Evolutionary conservation across 176 grass and related monocot species (phyloP), one percentile per base, ranked within the genome.

Genomic region (Poa pratensis): DNA sequence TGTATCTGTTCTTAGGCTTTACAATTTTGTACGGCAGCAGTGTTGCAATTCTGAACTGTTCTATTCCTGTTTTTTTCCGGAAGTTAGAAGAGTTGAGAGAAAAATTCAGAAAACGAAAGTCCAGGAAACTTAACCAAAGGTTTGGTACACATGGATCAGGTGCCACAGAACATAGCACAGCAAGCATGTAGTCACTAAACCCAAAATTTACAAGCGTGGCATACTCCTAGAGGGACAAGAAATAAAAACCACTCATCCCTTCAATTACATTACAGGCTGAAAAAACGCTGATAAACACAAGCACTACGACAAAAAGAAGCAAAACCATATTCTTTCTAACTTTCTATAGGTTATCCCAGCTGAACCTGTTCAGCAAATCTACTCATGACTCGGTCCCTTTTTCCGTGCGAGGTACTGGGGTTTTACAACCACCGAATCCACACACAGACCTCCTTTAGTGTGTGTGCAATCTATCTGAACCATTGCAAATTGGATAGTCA

Each of bases 381-480:
- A 87, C 34, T 81, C 43, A 60, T 15, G 82, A 74, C 4, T 11
- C 37, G 75, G 32, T 46, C 15, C 28, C 22, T 81, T 88, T 77
- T 77, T 83, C 75, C 83, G 71, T 11, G 20, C 17, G 16, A 88
- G 85, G 64, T 88, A 89, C 45, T 94, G 81, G 3, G 93, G 96
- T 52, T 88, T 85, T 76, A 98, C 79, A 48, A 88, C 52, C 69
- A 94, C 96, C 10, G 93, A 95, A 89, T 98, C 96, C n/a, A 98
- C 83, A 20, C 91, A 98, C 5, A 99, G 88, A 13, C 93, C 93
- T 15, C 96, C 93, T 86, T 98, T 99, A 5, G 88, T 96, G 87
- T 99, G 96, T 6, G 96, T 99, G 89, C 96, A 99, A 24, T 99
- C 96, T 75, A 96, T 99, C 68, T 99, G 96, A 87, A 86, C 71